Evolutionary conservation across 2,329 filamentous ascomycete species (phyloP).

Genomic region (Pestalotiopsis fici): DNA sequence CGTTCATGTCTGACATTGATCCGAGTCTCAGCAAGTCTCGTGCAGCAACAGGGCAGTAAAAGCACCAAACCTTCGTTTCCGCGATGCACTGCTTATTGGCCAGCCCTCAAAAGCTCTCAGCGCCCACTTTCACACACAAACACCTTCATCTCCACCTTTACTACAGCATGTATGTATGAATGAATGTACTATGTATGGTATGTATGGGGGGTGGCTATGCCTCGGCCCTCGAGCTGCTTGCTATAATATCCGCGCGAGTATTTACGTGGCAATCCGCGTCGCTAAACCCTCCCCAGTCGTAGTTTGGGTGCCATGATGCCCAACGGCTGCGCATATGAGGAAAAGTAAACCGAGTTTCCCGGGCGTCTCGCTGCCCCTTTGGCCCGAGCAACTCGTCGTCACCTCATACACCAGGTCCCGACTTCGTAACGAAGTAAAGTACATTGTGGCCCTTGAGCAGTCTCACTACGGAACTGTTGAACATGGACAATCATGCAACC

Average conservation of each 20-base stretch:
- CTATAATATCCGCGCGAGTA: not conserved
- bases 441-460: too few relatives aligned
- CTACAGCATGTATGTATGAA: not conserved
- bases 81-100: not conserved
- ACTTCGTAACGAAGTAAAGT: too few relatives aligned
- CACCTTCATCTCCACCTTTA: not conserved
- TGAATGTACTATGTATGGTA: too few relatives aligned
- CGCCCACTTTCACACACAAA: not conserved
- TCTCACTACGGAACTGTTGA: not conserved
- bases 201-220: not conserved
- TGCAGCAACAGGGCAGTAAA: not conserved
- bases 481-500: not conserved
- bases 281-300: not conserved
- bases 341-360: not conserved
- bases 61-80: not conserved
- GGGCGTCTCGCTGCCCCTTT: not conserved
- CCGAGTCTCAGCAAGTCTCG: not conserved
- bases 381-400: too few relatives aligned
- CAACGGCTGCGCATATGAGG: not conserved
- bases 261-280: not conserved
- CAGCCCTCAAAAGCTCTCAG: not conserved
- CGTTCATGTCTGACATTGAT: not conserved
- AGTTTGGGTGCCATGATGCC: slow-evolving; percentile 6
- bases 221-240: not conserved
- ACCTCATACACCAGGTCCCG: too few relatives aligned